Percentiles rank a stretch among this genome's conserved stretches.
Evolutionary conservation across 805 yeast species (phyloP).

Genomic region (Wickerhamiella alocasiicola): DNA sequence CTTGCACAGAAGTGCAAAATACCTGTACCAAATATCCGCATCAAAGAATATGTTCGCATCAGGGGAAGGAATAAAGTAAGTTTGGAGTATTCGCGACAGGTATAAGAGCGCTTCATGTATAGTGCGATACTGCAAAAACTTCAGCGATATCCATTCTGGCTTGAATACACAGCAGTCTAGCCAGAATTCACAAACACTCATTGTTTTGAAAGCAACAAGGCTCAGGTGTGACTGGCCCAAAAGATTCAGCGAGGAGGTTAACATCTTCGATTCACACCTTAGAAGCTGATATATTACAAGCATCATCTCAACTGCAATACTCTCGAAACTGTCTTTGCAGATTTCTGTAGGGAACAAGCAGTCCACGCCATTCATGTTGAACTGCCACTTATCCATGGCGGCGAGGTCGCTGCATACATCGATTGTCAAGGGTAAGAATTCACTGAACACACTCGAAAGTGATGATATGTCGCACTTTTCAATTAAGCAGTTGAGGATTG

Average conservation of each 20-base stretch:
- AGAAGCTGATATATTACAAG: conserved; percentile 5
- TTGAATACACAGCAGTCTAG: background rate
- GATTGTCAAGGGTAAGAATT: conserved; percentile 1
- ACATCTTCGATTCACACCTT: background rate
- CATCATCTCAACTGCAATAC: conserved; percentile 3
- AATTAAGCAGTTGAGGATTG: background rate
- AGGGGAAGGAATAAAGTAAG: conserved; percentile 1
- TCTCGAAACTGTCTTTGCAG: background rate
- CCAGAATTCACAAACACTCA: background rate
- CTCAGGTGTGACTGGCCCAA: conserved; percentile 1
- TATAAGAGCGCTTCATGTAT: background rate
- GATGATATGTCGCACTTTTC: background rate
- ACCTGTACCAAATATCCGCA: conserved; percentile 3
- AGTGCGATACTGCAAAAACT: background rate
- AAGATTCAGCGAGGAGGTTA: background rate
- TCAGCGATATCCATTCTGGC: background rate
- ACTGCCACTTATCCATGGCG: background rate
- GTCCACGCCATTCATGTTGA: background rate
- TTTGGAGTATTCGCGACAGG: background rate
- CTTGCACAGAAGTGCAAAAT: background rate
- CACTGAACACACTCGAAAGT: background rate
- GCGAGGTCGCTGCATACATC: conserved; percentile 1
- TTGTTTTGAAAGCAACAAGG: conserved; percentile 1
- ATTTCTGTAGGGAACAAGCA: background rate
- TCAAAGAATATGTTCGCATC: conserved; percentile 3